These are phyloP conservation scores for Fonsecaea multimorphosa DNA, from an alignment of 2,329 filamentous ascomycete species.

Conservation along the genomic window DNA sequence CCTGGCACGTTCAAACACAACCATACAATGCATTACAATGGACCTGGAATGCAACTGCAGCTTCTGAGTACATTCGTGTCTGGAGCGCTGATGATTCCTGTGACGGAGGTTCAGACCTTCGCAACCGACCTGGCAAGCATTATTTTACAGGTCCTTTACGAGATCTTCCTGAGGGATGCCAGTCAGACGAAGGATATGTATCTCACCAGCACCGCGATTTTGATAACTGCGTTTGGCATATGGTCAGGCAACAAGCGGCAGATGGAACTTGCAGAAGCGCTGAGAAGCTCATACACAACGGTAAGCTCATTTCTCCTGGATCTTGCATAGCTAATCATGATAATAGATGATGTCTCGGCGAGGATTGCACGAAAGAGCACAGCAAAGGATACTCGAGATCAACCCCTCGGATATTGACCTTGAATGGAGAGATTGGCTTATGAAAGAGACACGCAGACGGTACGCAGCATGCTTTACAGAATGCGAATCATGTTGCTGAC, in stretches of 20 bases:
- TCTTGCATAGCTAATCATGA: not conserved
- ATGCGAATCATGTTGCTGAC: not conserved
- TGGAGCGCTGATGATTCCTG: not conserved
- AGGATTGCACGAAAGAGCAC: not conserved
- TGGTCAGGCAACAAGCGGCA: slow-evolving; percentile 13
- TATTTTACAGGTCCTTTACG: not conserved
- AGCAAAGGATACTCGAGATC: not conserved
- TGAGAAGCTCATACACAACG: slow-evolving; percentile 12
- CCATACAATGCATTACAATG: not conserved
- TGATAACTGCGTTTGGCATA: slow-evolving; percentile 12
- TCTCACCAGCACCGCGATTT: slow-evolving; percentile 11
- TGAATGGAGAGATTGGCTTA: not conserved
- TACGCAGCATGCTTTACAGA: not conserved
- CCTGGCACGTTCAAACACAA: not conserved
- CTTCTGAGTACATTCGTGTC: not conserved
- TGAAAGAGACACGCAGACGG: not conserved
- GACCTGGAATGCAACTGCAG: not conserved
- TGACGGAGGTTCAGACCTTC: not conserved
- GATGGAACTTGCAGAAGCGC: slow-evolving; percentile 14
- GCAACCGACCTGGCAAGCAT: not conserved
- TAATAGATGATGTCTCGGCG: not conserved
- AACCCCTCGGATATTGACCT: not conserved
- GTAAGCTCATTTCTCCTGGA: not conserved
- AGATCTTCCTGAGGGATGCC: slow-evolving; percentile 13
- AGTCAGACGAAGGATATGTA: slow-evolving; percentile 10